Percentiles rank a stretch among this genome's conserved stretches.
phyloP scores from a whole-genome alignment of 2,329 filamentous ascomycete species.

The Pseudopyricularia javanii region DNA sequence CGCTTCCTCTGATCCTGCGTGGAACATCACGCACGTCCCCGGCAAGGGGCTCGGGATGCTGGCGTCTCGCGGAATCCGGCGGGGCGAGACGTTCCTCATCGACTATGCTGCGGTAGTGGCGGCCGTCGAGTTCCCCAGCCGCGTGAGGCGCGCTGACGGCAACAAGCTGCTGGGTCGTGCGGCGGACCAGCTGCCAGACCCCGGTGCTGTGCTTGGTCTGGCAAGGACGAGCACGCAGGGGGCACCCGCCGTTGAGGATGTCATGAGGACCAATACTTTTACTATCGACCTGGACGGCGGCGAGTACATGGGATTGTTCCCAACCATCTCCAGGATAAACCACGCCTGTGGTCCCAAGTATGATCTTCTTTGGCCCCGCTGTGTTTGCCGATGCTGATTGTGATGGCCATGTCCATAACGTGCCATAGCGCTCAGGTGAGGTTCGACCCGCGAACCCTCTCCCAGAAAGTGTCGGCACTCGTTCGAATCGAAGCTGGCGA shows the following conservation, averaged over 20 bases:
- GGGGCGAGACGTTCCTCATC: conserved; percentile 15
- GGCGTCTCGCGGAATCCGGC: conserved; percentile 14
- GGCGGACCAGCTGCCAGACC: conserved; percentile 15
- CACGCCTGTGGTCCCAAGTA: conserved; percentile 14
- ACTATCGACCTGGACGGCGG: conserved; percentile 11
- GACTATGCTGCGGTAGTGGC: conserved; percentile 18
- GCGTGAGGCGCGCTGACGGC: conserved; percentile 15
- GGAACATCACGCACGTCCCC: conserved; percentile 15
- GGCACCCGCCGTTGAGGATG: conserved; percentile 15
- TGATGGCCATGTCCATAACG: neutral
- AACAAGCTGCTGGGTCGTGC: conserved; percentile 15
- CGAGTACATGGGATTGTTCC: conserved; percentile 11
- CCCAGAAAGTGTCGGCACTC: conserved; percentile 10
- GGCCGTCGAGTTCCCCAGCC: conserved; percentile 16
- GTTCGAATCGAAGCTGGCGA: conserved; percentile 14
- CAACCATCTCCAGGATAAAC: conserved; percentile 13
- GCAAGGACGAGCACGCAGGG: conserved; percentile 12
- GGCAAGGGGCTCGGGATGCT: conserved; percentile 19
- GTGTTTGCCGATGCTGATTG: neutral
- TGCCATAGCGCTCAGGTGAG: conserved; percentile 10
- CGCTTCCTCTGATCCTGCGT: conserved; percentile 3
- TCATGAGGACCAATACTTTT: conserved; percentile 22
- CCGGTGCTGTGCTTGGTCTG: conserved; percentile 14
- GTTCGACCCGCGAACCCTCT: conserved; percentile 10
- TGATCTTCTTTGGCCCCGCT: neutral